phyloP scores from a whole-genome alignment of 2,329 filamentous ascomycete genomes.

The Penicillium palitans region DNA sequence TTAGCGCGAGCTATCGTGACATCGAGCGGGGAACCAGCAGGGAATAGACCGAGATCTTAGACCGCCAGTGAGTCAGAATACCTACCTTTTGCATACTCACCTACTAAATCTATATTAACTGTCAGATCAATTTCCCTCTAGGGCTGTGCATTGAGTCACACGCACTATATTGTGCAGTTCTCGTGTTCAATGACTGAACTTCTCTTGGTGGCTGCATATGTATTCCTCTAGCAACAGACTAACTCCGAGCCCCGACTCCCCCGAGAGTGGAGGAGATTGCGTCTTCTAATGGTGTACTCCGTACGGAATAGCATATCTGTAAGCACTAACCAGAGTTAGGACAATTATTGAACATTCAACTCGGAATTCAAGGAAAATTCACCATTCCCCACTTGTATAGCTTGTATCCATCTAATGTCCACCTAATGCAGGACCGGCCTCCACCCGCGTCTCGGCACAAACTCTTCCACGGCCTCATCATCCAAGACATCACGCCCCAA shows the following conservation, averaged over 20 bases:
- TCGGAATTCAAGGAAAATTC: too few species aligned
- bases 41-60: slow-evolving; percentile 2
- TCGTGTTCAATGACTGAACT: background rate
- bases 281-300: background rate
- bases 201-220: background rate
- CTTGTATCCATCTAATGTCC: background rate
- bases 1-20: background rate
- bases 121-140: background rate
- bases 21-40: background rate
- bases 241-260: background rate
- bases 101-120: background rate
- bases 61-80: slow-evolving; percentile 10
- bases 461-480: slow-evolving; percentile 62
- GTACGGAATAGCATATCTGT: background rate
- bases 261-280: background rate
- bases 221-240: background rate
- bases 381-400: background rate
- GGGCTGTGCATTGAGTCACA: background rate
- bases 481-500: slow-evolving; percentile 58
- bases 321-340: background rate
- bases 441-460: slow-evolving; percentile 63
- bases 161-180: background rate
- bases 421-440: slow-evolving; percentile 32
- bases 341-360: too few species aligned
- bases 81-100: too few species aligned